Conservation (phyloP, 371 early-diverging fungal species). For the Neoconidiobolus thromboides region DNA sequence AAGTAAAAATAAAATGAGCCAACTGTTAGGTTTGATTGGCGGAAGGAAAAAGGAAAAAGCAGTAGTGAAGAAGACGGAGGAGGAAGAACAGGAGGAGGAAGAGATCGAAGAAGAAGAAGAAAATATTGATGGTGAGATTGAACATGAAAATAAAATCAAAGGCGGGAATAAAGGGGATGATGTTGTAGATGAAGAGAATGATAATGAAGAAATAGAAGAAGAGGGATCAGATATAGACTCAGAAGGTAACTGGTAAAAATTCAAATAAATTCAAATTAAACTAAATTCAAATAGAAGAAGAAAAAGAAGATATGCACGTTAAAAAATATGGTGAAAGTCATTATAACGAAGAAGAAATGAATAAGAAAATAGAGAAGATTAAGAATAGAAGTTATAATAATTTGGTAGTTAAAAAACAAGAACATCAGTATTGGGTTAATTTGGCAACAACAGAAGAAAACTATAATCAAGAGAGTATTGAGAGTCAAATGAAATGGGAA, state of each 20-base stretch:
- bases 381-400: slow-evolving; percentile 8
- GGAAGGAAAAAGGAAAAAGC: too few species aligned
- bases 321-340: slow-evolving; percentile 23
- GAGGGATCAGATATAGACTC: slow-evolving; percentile 13
- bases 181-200: slow-evolving; percentile 16
- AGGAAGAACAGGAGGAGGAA: neutral
- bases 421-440: neutral
- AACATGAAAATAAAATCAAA: slow-evolving; percentile 14
- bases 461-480: too few species aligned
- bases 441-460: too few species aligned
- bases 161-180: neutral
- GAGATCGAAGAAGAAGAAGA: neutral
- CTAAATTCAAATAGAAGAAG: neutral
- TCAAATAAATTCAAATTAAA: neutral
- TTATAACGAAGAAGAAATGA: slow-evolving; percentile 13
- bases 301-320: slow-evolving; percentile 12
- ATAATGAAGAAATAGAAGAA: slow-evolving; percentile 15
- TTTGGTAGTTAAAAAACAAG: neutral
- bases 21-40: neutral
- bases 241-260: slow-evolving; percentile 8
- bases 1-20: neutral
- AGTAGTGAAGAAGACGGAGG: neutral
- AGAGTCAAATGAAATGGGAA: too few species aligned
- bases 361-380: slow-evolving; percentile 24
- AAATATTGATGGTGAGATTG: neutral